These are phyloP conservation scores for Penicillium sp. DNA, from an alignment of 2,329 filamentous ascomycete genomes.

Conservation along the genomic window DNA sequence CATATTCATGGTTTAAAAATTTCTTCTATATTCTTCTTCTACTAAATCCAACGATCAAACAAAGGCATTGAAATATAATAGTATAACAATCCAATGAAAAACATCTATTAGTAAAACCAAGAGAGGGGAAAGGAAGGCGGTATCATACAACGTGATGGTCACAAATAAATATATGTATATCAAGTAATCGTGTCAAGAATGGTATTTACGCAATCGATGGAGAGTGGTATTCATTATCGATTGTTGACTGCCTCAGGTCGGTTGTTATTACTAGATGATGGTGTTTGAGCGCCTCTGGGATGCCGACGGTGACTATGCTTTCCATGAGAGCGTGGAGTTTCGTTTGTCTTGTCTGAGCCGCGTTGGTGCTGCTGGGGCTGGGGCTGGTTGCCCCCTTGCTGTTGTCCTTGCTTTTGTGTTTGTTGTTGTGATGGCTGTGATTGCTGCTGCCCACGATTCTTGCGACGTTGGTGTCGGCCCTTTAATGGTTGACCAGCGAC, in stretches of 20 bases:
- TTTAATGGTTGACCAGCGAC: conserved; percentile 12
- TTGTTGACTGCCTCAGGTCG: background rate
- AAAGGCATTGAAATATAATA: background rate
- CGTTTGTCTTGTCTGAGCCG: background rate
- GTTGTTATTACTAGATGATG: background rate
- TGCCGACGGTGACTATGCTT: conserved; percentile 7
- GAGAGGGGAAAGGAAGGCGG: background rate
- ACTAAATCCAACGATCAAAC: background rate
- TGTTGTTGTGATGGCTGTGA: background rate
- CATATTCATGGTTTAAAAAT: background rate
- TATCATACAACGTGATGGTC: background rate
- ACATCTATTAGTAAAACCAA: background rate
- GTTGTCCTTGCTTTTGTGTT: background rate
- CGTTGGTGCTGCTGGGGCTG: background rate
- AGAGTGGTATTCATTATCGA: background rate
- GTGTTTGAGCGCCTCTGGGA: background rate
- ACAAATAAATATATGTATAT: background rate
- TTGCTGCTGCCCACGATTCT: conserved; percentile 5
- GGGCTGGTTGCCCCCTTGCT: background rate
- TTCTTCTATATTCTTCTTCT: background rate
- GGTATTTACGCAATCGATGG: background rate
- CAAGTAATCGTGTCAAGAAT: background rate
- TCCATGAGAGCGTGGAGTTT: background rate
- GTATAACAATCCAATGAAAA: background rate
- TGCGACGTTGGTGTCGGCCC: conserved; percentile 10